Base-by-base conservation (phyloP, 1,139 yeast species). In the Suhomyces yuchorum region DNA sequence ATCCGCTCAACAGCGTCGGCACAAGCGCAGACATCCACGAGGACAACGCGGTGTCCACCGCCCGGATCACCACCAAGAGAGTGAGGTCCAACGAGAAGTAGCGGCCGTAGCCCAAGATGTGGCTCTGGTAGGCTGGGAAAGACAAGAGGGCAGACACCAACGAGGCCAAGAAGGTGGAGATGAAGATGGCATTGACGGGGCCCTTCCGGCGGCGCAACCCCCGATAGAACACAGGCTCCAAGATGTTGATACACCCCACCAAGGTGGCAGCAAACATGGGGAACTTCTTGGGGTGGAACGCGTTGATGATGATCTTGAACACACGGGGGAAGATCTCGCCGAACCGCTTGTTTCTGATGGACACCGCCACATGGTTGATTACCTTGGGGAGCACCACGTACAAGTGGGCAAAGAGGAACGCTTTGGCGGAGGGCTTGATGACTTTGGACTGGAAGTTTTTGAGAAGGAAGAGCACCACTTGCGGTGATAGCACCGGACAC, bases 391-490 rank as follows among this genome's bases (percentile, higher is more conserved):
- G 48, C 9, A 66, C 59, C 23, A 71, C 66, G 50, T 70, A 73
- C 18, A 68, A 44, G 51, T 72, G 72, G 3, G 77, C 72, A n/a
- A 71, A 62, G 8, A 62, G 36, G 49, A 67, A 71, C 1, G 73
- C 72, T 34, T 62, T 62, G 2, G 60, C 42, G 1, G 73, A 61
- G n/a, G 51, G 51, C 5, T 30, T 39, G 30, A 42, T 9, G 32
- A 46, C 43, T 28, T 40, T 42, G 20, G 23, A 9, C 28, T 35
- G 22, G 41, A 45, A 19, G 37, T 24, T 34, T 11, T 24, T 33
- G 28, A 46, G 49, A 20, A 46, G 33, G 24, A 23, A 41, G 15
- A 20, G 22, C 19, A 41, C 42, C 18, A 41, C 17, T 42, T 45
- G 43, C n/a, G 34, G 40, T 19, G 41, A 38, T 8, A 38, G 9